Conservation (phyloP, 108 stramenopile genomes). For the Cylindrotheca fusiformis region DNA sequence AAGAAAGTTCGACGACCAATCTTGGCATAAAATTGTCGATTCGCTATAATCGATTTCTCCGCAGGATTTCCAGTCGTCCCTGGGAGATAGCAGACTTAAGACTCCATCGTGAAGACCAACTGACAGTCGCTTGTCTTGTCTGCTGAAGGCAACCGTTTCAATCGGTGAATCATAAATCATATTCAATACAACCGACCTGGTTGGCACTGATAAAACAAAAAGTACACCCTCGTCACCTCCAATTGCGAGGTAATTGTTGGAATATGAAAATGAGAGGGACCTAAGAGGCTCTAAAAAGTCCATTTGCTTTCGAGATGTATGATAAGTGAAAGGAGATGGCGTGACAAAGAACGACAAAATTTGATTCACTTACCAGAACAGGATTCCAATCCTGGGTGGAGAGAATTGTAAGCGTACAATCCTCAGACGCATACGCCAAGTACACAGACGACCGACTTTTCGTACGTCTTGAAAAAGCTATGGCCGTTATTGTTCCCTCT, state of each 20-base stretch:
- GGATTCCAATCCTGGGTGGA: constrained; percentile 37
- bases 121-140: constrained; percentile 35
- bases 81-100: constrained; percentile 23
- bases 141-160: constrained; percentile 28
- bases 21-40: constrained; percentile 26
- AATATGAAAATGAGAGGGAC: constrained; percentile 37
- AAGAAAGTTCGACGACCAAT: constrained; percentile 36
- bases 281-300: constrained; percentile 38
- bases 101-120: constrained; percentile 33
- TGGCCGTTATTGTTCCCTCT: constrained; percentile 11
- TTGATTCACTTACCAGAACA: constrained; percentile 21
- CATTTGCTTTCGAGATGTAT: constrained; percentile 17
- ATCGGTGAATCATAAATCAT: constrained; percentile 28
- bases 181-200: constrained; percentile 31
- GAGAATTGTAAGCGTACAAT: constrained; percentile 30
- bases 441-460: constrained; percentile 24
- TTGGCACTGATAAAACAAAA: constrained; percentile 32
- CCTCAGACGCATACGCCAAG: constrained; percentile 34
- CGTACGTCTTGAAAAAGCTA: constrained; percentile 35
- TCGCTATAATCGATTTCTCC: constrained; percentile 40
- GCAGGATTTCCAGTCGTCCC: constrained; percentile 20
- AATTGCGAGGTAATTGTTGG: constrained; percentile 36
- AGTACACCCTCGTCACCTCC: constrained; percentile 36
- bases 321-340: neutral
- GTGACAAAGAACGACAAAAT: neutral